A percentile compares a stretch with the other conserved stretches of the same genome.
These are phyloP conservation scores for Bruguiera gymnorhiza DNA, from an alignment of 345 rosid species.

Conservation along the genomic window DNA sequence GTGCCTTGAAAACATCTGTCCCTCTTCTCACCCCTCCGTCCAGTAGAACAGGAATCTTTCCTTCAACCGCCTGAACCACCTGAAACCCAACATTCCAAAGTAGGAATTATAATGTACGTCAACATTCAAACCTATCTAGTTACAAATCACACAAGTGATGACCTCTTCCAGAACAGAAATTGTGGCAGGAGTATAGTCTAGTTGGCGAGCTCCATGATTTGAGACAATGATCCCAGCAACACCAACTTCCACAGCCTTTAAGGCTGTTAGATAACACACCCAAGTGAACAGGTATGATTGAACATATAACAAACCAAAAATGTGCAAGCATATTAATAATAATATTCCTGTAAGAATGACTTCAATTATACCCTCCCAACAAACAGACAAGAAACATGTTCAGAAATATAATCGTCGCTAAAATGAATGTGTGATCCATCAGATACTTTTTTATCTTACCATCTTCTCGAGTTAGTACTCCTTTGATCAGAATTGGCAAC, in stretches of 20 bases:
- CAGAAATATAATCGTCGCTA: neutral
- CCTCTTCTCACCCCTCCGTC: slow-evolving; percentile 91
- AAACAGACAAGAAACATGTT: neutral
- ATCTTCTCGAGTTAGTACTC: slow-evolving; percentile 75
- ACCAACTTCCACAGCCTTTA: slow-evolving; percentile 64
- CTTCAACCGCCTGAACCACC: slow-evolving; percentile 69
- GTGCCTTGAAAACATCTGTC: slow-evolving; percentile 82
- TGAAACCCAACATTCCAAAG: slow-evolving; percentile 17
- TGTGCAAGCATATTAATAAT: neutral
- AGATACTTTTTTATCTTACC: slow-evolving; percentile 37
- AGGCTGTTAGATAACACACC: slow-evolving; percentile 40
- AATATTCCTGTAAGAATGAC: neutral
- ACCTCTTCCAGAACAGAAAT: slow-evolving; percentile 75
- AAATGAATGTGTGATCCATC: neutral
- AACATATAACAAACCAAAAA: neutral
- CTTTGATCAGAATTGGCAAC: slow-evolving; percentile 75
- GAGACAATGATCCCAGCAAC: slow-evolving; percentile 71
- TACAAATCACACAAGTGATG: too few relatives aligned
- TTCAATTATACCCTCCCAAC: neutral
- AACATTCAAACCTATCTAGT: too few relatives aligned
- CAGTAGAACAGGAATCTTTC: slow-evolving; percentile 68
- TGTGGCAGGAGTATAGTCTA: slow-evolving; percentile 64
- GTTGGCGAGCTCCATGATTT: slow-evolving; percentile 82
- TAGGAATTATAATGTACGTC: too few relatives aligned
- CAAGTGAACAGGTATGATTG: slow-evolving; percentile 1